Evolutionary conservation across 345 rosid species (phyloP).

Genomic region (Fremontodendron californicum): DNA sequence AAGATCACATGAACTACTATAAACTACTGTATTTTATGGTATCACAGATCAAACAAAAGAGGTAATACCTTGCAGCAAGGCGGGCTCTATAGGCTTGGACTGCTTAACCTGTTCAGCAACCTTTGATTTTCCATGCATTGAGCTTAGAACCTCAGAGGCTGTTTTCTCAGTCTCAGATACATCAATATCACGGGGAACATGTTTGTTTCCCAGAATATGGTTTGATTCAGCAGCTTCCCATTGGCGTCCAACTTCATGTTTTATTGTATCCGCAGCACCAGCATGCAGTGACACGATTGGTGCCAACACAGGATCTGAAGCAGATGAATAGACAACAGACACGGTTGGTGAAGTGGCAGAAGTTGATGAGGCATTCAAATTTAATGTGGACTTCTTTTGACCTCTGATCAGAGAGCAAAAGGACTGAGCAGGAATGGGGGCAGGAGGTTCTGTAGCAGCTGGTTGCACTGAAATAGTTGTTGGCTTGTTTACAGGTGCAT

Average conservation of each 20-base stretch:
- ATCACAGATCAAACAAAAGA: neutral
- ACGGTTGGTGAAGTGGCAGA: slow-evolving; percentile 20
- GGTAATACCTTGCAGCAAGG: slow-evolving; percentile 39
- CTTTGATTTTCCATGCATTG: slow-evolving; percentile 15
- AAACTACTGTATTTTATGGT: neutral
- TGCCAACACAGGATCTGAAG: slow-evolving; percentile 39
- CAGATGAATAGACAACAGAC: slow-evolving; percentile 36
- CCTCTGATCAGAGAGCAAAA: slow-evolving; percentile 29
- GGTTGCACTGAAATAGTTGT: slow-evolving; percentile 7
- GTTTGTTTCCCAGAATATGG: slow-evolving; percentile 27
- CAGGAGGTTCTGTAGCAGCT: slow-evolving; percentile 13
- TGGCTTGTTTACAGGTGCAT: slow-evolving; percentile 24
- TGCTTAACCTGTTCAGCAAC: slow-evolving; percentile 29
- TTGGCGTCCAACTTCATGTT: slow-evolving; percentile 26
- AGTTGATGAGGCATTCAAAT: slow-evolving; percentile 19
- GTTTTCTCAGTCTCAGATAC: slow-evolving; percentile 22
- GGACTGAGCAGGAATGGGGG: slow-evolving; percentile 16
- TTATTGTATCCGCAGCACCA: slow-evolving; percentile 28
- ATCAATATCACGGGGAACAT: slow-evolving; percentile 7
- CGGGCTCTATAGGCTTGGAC: slow-evolving; percentile 31
- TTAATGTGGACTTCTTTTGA: slow-evolving; percentile 30
- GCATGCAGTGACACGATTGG: slow-evolving; percentile 22
- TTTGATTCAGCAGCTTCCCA: slow-evolving; percentile 30
- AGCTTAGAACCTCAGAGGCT: slow-evolving; percentile 1
- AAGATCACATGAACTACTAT: neutral